phyloP scores from a whole-genome alignment of 805 yeast species.

The Saturnispora diversa region DNA sequence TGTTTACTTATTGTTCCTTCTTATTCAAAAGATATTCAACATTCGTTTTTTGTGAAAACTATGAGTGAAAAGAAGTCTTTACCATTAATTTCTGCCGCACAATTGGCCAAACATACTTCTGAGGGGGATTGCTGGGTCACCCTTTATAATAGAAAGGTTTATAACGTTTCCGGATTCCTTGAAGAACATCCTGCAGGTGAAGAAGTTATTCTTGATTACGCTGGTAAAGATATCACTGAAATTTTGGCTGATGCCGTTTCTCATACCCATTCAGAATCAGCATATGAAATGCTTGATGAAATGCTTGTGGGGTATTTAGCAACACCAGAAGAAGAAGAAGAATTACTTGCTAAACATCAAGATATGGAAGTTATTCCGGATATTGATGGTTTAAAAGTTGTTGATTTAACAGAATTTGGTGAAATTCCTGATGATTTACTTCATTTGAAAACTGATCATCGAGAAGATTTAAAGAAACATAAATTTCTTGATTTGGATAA shows the following conservation, averaged over 20 bases:
- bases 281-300: constrained; percentile 82
- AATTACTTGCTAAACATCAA: constrained; percentile 50
- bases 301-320: constrained; percentile 81
- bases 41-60: background rate
- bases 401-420: constrained; percentile 49
- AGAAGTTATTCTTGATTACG: constrained; percentile 48
- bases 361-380: constrained; percentile 37
- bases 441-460: constrained; percentile 70
- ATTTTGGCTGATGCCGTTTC: constrained; percentile 62
- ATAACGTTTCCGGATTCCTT: constrained; percentile 68
- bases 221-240: constrained; percentile 58
- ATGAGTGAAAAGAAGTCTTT: constrained; percentile 22
- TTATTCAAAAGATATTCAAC: background rate
- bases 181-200: constrained; percentile 69
- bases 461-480: constrained; percentile 64
- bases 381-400: constrained; percentile 22
- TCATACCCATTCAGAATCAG: constrained; percentile 78
- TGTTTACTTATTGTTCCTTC: no score
- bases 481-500: constrained; percentile 77
- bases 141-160: constrained; percentile 68
- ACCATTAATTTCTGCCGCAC: constrained; percentile 52
- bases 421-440: constrained; percentile 70
- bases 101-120: constrained; percentile 46
- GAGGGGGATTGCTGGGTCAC: constrained; percentile 71
- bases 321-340: constrained; percentile 66